Conservation (phyloP, 495 filamentous ascomycete species). For the Xylona heveae region DNA sequence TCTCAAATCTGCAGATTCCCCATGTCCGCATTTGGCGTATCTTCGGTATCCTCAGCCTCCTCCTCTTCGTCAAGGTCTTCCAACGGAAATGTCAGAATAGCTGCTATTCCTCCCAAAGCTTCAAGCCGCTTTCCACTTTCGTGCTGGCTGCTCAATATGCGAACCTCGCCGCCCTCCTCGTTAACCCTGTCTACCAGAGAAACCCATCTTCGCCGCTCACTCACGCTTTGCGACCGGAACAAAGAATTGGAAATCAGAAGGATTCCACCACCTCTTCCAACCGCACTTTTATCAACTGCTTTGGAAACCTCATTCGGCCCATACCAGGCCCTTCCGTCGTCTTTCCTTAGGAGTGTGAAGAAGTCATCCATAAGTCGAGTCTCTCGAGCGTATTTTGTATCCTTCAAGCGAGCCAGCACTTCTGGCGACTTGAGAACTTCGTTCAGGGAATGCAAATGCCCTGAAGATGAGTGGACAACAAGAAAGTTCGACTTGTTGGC, state of each 20-base stretch:
- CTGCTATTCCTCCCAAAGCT: constrained; percentile 67
- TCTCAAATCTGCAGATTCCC: too few relatives aligned
- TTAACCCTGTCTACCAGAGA: constrained; percentile 77
- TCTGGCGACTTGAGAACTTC: constrained; percentile 66
- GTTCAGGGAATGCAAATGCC: constrained; percentile 65
- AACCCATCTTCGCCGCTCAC: constrained; percentile 62
- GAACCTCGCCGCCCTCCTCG: constrained; percentile 69
- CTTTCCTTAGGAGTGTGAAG: constrained; percentile 52
- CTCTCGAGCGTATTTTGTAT: constrained; percentile 75
- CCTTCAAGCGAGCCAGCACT: constrained; percentile 49
- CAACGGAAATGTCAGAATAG: constrained; percentile 77
- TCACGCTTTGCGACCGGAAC: constrained; percentile 70
- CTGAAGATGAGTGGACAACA: constrained; percentile 66
- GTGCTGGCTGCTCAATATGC: constrained; percentile 76
- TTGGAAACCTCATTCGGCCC: constrained; percentile 67
- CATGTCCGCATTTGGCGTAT: too few relatives aligned
- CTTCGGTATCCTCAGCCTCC: constrained; percentile 25
- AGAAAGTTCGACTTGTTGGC: constrained; percentile 40
- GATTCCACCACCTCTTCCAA: constrained; percentile 65
- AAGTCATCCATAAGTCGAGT: constrained; percentile 75
- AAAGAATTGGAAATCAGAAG: constrained; percentile 69
- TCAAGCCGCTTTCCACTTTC: constrained; percentile 84
- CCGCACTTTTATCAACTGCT: constrained; percentile 74
- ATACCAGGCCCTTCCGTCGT: constrained; percentile 85
- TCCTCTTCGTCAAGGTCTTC: constrained; percentile 48